These are phyloP conservation scores for Wolfiporia cocos DNA, from an alignment of 1,284 basidiomycete species.

Conservation along the genomic window DNA sequence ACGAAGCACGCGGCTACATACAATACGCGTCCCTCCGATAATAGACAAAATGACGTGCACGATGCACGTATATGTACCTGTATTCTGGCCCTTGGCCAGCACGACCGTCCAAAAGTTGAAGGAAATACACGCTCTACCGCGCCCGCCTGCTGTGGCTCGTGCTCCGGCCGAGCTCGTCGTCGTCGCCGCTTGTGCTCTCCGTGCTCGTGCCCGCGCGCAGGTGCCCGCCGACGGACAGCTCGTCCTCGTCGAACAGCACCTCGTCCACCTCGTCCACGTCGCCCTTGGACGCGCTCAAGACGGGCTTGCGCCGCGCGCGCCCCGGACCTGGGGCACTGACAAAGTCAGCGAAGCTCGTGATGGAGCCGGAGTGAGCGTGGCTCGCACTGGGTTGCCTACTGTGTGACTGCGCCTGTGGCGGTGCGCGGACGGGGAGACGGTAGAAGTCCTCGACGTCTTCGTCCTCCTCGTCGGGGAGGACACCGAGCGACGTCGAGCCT, in stretches of 20 bases:
- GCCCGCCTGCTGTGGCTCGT: constrained; percentile 12
- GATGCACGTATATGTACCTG: too few relatives aligned
- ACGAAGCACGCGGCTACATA: too few relatives aligned
- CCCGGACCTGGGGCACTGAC: constrained; percentile 40
- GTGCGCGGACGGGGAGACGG: constrained; percentile 48
- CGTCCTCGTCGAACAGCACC: constrained; percentile 56
- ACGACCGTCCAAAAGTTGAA: too few relatives aligned
- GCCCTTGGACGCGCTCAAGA: constrained; percentile 18
- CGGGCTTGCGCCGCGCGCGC: constrained; percentile 20
- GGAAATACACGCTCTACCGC: constrained; percentile 6
- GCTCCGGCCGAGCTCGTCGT: constrained; percentile 15
- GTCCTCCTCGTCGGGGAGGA: constrained; percentile 40
- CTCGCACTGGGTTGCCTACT: constrained; percentile 17
- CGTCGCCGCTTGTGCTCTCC: constrained; percentile 18
- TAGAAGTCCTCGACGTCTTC: constrained; percentile 65
- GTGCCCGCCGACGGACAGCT: constrained; percentile 14
- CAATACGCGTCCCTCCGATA: too few relatives aligned
- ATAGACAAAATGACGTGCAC: too few relatives aligned
- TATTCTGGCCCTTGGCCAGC: too few relatives aligned
- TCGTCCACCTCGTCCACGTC: constrained; percentile 33
- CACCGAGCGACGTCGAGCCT: constrained; percentile 15
- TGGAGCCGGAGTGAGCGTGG: constrained; percentile 23
- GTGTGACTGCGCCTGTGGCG: constrained; percentile 13
- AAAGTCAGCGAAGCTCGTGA: constrained; percentile 53
- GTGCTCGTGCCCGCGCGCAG: constrained; percentile 13